Conservation (phyloP, 352 stramenopile genomes). For the Globisporangium middletonii region DNA sequence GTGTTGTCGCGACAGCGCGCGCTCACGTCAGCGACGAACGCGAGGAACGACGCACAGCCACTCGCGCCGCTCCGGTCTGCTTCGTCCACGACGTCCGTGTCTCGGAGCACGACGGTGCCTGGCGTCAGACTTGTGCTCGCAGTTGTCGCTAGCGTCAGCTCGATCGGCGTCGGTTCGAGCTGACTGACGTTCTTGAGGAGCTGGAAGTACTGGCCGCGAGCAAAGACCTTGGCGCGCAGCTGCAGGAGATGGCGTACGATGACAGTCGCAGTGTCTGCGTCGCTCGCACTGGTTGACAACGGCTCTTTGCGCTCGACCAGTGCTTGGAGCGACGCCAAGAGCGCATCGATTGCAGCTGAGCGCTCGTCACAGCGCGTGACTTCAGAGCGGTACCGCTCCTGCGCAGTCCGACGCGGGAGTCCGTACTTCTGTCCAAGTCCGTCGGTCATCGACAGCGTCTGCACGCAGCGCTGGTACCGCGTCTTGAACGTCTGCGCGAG, state of each 20-base stretch:
- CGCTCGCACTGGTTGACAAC: neutral
- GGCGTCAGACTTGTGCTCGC: neutral
- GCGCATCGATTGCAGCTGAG: slow-evolving; percentile 51
- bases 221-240: slow-evolving; percentile 52
- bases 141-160: slow-evolving; percentile 17
- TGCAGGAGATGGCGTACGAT: slow-evolving; percentile 39
- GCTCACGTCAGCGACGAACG: slow-evolving; percentile 51
- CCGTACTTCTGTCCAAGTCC: slow-evolving; percentile 88
- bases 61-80: slow-evolving; percentile 16
- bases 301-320: slow-evolving; percentile 22
- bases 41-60: slow-evolving; percentile 29
- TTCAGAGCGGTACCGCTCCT: slow-evolving; percentile 81
- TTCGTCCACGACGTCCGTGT: slow-evolving; percentile 41
- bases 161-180: slow-evolving; percentile 28
- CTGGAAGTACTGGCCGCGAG: slow-evolving; percentile 56
- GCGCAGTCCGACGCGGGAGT: slow-evolving; percentile 68
- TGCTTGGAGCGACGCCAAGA: slow-evolving; percentile 47
- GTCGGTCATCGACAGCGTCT: slow-evolving; percentile 84
- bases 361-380: slow-evolving; percentile 72
- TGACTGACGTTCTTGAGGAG: slow-evolving; percentile 52
- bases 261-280: slow-evolving; percentile 5
- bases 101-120: slow-evolving; percentile 20
- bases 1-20: slow-evolving; percentile 55
- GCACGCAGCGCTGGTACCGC: slow-evolving; percentile 63
- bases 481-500: slow-evolving; percentile 51